Conservation (phyloP, 108 stramenopile species). For the Skeletonema costatum region DNA sequence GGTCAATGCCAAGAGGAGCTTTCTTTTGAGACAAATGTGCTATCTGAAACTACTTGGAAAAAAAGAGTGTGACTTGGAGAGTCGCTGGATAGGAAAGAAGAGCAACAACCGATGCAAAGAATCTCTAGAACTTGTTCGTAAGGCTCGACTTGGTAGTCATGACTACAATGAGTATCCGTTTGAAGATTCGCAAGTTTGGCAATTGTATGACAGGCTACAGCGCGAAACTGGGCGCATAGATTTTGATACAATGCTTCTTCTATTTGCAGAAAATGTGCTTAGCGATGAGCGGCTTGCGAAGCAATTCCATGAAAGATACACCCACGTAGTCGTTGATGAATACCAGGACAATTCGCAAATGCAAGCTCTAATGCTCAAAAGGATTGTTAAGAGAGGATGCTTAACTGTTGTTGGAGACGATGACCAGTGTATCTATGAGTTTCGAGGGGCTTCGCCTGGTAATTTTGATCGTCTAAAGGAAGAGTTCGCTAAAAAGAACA, state of each 20-base stretch:
- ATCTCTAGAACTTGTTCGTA: not conserved
- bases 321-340: conserved; percentile 27
- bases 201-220: conserved; percentile 6
- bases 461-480: conserved; percentile 13
- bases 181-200: conserved; percentile 17
- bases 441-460: conserved; percentile 9
- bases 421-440: conserved; percentile 27
- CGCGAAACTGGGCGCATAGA: not conserved
- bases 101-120: not conserved
- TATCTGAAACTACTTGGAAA: not conserved
- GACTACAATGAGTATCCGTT: conserved; percentile 8
- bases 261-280: conserved; percentile 1
- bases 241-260: conserved; percentile 14
- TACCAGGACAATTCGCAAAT: conserved; percentile 15
- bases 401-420: conserved; percentile 38
- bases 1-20: not conserved
- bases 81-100: not conserved
- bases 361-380: conserved; percentile 12
- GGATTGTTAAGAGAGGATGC: conserved; percentile 5
- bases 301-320: conserved; percentile 6
- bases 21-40: not conserved
- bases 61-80: conserved; percentile 2
- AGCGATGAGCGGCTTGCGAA: not conserved
- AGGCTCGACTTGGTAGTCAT: conserved; percentile 15
- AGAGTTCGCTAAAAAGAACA: conserved; percentile 1